These are phyloP conservation scores for Noccaea caerulescens DNA, from an alignment of 345 rosid genomes.

Conservation along the genomic window DNA sequence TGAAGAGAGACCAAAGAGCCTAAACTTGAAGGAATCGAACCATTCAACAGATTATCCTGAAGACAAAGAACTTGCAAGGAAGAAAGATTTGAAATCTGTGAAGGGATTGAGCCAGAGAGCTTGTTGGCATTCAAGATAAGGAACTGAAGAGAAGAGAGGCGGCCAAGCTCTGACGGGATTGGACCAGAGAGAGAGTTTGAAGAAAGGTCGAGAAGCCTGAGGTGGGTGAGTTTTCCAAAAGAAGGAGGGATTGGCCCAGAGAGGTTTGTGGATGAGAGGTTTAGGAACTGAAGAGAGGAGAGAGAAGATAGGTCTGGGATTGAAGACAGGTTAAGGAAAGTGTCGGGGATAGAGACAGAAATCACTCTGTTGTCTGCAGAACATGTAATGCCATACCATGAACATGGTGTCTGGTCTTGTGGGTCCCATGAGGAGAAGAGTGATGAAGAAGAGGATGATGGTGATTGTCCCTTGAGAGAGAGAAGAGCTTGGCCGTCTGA, in stretches of 20 bases:
- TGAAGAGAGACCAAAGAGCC: slow-evolving; percentile 81
- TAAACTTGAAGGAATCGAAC: slow-evolving; percentile 79
- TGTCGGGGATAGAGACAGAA: slow-evolving; percentile 77
- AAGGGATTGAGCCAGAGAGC: slow-evolving; percentile 70
- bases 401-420: slow-evolving; percentile 74
- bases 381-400: slow-evolving; percentile 89
- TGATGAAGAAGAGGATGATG: slow-evolving; percentile 56
- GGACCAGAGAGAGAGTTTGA: slow-evolving; percentile 82
- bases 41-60: slow-evolving; percentile 84
- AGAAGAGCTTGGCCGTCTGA: slow-evolving; percentile 82
- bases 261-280: slow-evolving; percentile 84
- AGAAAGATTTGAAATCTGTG: slow-evolving; percentile 65
- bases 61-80: slow-evolving; percentile 78
- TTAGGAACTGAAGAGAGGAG: slow-evolving; percentile 81
- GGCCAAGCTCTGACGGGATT: slow-evolving; percentile 76
- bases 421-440: slow-evolving; percentile 84
- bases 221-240: slow-evolving; percentile 64
- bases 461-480: slow-evolving; percentile 53
- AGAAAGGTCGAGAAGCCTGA: slow-evolving; percentile 88
- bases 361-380: slow-evolving; percentile 83
- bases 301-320: slow-evolving; percentile 80
- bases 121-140: slow-evolving; percentile 82
- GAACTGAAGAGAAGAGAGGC: slow-evolving; percentile 75
- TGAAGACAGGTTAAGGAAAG: slow-evolving; percentile 84
- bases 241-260: slow-evolving; percentile 89